Evolutionary conservation across 108 stramenopile genomes (phyloP).

Genomic region (Nannochloropsis granulata): DNA sequence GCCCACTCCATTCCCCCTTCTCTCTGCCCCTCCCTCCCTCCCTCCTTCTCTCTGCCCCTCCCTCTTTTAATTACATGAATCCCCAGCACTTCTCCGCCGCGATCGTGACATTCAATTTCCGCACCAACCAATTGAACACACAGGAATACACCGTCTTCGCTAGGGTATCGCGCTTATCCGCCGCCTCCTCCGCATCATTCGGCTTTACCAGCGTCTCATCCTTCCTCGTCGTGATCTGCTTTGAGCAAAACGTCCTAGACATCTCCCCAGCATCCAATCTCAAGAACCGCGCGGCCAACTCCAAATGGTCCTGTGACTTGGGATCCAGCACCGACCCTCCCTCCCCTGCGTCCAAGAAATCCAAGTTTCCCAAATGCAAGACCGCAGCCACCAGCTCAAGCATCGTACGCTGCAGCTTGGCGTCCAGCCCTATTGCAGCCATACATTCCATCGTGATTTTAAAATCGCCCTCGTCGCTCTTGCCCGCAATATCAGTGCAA

Average conservation of each 20-base stretch:
- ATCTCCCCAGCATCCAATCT: conserved; percentile 25
- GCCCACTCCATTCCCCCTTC: neutral
- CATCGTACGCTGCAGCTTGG: neutral
- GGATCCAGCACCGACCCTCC: neutral
- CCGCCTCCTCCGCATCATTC: conserved; percentile 38
- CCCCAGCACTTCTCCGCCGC: conserved; percentile 1
- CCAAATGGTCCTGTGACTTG: neutral
- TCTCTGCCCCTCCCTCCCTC: too few species aligned
- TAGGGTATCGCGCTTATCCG: conserved; percentile 38
- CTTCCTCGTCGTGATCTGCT: conserved; percentile 9
- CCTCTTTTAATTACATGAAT: neutral
- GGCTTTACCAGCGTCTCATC: conserved; percentile 33
- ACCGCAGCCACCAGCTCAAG: conserved; percentile 33
- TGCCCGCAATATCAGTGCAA: neutral
- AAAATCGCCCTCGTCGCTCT: conserved; percentile 1
- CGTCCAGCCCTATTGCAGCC: conserved; percentile 1
- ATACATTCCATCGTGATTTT: conserved; percentile 12
- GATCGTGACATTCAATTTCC: conserved; percentile 22
- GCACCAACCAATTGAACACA: conserved; percentile 37
- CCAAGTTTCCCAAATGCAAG: conserved; percentile 42
- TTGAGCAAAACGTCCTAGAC: conserved; percentile 13
- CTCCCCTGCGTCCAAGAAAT: conserved; percentile 13
- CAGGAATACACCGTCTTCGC: conserved; percentile 38
- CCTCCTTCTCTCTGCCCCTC: too few species aligned
- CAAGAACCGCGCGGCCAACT: conserved; percentile 11